Conservation (phyloP, 345 rosid genomes). For the Sisymbrium altissimum region DNA sequence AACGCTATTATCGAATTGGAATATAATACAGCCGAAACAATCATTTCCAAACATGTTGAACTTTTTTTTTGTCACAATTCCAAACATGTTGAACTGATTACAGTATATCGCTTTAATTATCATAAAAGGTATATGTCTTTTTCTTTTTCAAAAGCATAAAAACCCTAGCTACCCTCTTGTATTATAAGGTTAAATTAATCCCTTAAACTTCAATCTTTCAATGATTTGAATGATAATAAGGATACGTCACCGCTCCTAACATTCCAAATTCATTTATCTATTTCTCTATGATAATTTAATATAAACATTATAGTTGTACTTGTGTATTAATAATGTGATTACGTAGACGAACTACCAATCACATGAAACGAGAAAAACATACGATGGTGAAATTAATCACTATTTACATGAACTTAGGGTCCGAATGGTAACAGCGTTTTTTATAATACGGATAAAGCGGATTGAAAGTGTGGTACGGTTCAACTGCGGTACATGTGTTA, state of each 20-base stretch:
- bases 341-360: not conserved
- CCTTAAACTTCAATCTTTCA: conserved; percentile 13
- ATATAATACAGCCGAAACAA: not conserved
- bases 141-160: conserved; percentile 25
- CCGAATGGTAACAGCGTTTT: too few species aligned
- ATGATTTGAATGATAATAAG: conserved; percentile 15
- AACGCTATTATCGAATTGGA: not conserved
- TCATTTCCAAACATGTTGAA: not conserved
- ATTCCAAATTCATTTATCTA: conserved; percentile 11
- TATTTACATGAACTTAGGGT: not conserved
- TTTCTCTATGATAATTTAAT: not conserved
- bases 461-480: too few species aligned
- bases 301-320: not conserved
- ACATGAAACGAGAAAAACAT: not conserved
- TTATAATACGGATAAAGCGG: too few species aligned
- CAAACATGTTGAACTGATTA: not conserved
- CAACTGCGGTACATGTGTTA: too few species aligned
- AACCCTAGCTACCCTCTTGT: conserved; percentile 8
- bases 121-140: conserved; percentile 33
- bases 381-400: not conserved
- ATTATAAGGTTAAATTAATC: not conserved
- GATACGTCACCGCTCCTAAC: conserved; percentile 17
- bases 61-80: too few species aligned
- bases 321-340: not conserved
- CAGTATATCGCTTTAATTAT: not conserved